These are phyloP conservation scores for Thelonectria olida DNA, from an alignment of 2,329 filamentous ascomycete species.

Conservation along the genomic window DNA sequence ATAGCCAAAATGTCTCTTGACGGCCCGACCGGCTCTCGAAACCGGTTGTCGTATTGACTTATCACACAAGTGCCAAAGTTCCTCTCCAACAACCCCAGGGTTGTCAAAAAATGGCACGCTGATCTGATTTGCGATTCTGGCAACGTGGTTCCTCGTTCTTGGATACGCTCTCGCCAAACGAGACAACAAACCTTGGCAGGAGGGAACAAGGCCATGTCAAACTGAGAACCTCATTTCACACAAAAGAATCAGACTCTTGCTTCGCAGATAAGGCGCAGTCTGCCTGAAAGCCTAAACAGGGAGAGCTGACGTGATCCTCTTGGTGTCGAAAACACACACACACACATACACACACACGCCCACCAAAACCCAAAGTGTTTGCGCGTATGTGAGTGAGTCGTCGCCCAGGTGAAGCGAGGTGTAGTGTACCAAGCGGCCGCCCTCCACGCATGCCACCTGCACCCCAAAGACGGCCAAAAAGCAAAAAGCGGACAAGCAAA, in stretches of 20 bases:
- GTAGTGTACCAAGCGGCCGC: too few relatives aligned
- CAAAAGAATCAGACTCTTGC: neutral
- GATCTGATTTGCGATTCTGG: conserved; percentile 16
- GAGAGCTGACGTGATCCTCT: conserved; percentile 21
- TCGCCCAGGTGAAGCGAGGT: neutral
- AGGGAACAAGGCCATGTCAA: neutral
- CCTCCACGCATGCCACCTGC: neutral
- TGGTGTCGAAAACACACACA: conserved; percentile 13
- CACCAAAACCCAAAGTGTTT: neutral
- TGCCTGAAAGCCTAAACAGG: neutral
- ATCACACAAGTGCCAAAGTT: neutral
- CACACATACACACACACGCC: neutral
- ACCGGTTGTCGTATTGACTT: neutral
- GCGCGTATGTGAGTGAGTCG: neutral
- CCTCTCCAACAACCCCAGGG: neutral
- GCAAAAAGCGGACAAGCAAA: conserved; percentile 9
- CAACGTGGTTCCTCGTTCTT: conserved; percentile 26
- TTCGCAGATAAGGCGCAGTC: conserved; percentile 11
- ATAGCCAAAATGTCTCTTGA: conserved; percentile 4
- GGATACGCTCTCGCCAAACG: neutral
- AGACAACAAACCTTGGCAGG: conserved; percentile 11
- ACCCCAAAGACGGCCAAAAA: neutral
- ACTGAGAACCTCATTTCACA: neutral
- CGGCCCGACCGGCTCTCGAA: conserved; percentile 6
- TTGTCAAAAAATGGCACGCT: conserved; percentile 18